Evolutionary conservation across 148 eudicot genomes (phyloP).

Genomic region (Tetragonia tetragonoides): DNA sequence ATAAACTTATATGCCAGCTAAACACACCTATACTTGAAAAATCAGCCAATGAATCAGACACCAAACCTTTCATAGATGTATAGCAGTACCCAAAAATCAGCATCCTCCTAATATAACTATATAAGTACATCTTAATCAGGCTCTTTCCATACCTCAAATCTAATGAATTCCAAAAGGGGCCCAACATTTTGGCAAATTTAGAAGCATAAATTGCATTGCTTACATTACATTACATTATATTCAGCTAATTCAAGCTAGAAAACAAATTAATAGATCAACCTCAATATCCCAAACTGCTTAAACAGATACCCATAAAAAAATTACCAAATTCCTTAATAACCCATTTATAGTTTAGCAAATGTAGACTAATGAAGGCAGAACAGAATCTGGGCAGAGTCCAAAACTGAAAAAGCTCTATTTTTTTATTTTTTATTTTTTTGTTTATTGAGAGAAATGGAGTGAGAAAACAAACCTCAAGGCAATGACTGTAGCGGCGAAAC

Average conservation of each 20-base stretch:
- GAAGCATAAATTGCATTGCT: not conserved
- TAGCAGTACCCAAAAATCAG: too few relatives aligned
- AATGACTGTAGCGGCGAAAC: conserved; percentile 31
- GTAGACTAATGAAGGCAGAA: not conserved
- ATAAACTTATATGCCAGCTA: too few relatives aligned
- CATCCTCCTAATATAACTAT: too few relatives aligned
- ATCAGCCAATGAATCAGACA: too few relatives aligned
- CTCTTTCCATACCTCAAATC: too few relatives aligned
- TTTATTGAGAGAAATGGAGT: too few relatives aligned
- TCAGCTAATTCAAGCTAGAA: not conserved
- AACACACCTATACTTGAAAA: too few relatives aligned
- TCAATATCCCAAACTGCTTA: too few relatives aligned
- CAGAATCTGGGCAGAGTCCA: not conserved
- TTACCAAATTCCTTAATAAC: not conserved
- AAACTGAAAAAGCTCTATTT: not conserved
- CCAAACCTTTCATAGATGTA: too few relatives aligned
- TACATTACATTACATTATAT: not conserved
- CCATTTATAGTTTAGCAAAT: not conserved
- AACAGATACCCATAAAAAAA: not conserved
- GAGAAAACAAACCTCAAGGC: conserved; percentile 47
- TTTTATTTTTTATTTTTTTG: not conserved
- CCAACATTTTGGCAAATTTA: not conserved
- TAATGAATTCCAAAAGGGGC: not conserved
- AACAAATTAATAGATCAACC: not conserved
- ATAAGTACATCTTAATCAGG: too few relatives aligned